Conservation (phyloP, 129 eudicot species). For the Artemisia argyi region DNA sequence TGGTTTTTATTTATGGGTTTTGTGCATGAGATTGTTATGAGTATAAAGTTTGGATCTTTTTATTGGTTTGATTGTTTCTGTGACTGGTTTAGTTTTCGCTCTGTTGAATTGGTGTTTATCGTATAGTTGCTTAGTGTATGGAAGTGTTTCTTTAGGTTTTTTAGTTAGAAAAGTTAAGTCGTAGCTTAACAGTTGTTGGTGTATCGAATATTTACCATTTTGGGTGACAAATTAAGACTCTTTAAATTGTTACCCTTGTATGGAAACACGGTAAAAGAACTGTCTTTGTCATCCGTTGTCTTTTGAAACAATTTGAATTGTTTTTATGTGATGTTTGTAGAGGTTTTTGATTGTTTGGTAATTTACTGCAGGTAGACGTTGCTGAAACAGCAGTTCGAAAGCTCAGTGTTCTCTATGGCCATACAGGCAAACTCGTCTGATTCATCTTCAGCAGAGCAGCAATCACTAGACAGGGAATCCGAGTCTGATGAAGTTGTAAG, state of each 20-base stretch:
- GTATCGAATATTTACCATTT: conserved; percentile 1
- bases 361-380: conserved; percentile 35
- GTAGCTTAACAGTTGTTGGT: background rate
- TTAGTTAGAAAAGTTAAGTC: background rate
- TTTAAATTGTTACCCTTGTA: background rate
- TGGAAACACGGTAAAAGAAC: background rate
- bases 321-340: background rate
- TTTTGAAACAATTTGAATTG: background rate
- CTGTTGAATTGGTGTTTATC: too few species aligned
- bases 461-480: conserved; percentile 66
- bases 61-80: too few species aligned
- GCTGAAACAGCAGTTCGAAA: conserved; percentile 42
- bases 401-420: conserved; percentile 37
- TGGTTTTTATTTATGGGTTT: background rate
- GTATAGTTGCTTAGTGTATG: too few species aligned
- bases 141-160: background rate
- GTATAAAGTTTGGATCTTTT: too few species aligned
- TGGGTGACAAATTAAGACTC: background rate
- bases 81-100: too few species aligned
- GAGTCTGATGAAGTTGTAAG: conserved; percentile 62
- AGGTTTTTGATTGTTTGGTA: background rate
- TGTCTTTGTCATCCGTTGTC: background rate
- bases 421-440: conserved; percentile 48
- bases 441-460: conserved; percentile 71
- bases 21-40: too few species aligned